phyloP scores from a whole-genome alignment of 2,329 filamentous ascomycete genomes.

The Knufia petricola region DNA sequence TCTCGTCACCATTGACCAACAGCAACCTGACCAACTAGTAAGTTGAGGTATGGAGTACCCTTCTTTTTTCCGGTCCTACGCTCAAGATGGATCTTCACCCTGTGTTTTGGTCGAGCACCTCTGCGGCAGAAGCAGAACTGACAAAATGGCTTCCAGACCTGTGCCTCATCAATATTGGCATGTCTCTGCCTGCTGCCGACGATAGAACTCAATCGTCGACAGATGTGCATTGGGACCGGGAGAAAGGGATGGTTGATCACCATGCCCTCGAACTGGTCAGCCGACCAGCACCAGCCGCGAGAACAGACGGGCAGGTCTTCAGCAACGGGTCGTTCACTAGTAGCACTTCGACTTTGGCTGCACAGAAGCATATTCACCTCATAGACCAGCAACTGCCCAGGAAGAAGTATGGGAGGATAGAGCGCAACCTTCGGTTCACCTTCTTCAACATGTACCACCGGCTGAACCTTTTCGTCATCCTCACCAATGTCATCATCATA shows the following conservation, averaged over 20 bases:
- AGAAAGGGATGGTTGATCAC: too few species aligned
- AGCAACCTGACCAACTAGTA: too few species aligned
- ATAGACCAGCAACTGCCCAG: constrained; percentile 13
- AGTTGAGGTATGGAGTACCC: too few species aligned
- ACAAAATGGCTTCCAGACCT: constrained; percentile 3
- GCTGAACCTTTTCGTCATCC: constrained; percentile 34
- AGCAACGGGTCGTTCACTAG: constrained; percentile 11
- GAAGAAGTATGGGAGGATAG: constrained; percentile 22
- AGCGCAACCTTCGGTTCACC: constrained; percentile 29
- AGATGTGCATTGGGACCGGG: not conserved
- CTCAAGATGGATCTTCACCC: too few species aligned
- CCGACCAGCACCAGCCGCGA: not conserved
- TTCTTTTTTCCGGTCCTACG: too few species aligned
- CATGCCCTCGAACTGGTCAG: not conserved
- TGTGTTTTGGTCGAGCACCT: too few species aligned
- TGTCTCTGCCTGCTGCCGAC: not conserved
- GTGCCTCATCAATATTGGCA: constrained; percentile 4
- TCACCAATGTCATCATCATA: constrained; percentile 31
- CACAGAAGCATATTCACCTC: constrained; percentile 14
- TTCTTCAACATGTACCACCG: constrained; percentile 34
- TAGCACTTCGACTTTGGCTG: constrained; percentile 14
- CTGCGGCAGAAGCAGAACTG: not conserved
- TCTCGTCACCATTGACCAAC: too few species aligned
- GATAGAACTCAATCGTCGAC: not conserved
- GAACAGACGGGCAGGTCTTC: constrained; percentile 1